A percentile compares a stretch with the other conserved stretches of the same genome.
Evolutionary conservation across 1,139 yeast genomes (phyloP).

Genomic region (Citeromyces siamensis): DNA sequence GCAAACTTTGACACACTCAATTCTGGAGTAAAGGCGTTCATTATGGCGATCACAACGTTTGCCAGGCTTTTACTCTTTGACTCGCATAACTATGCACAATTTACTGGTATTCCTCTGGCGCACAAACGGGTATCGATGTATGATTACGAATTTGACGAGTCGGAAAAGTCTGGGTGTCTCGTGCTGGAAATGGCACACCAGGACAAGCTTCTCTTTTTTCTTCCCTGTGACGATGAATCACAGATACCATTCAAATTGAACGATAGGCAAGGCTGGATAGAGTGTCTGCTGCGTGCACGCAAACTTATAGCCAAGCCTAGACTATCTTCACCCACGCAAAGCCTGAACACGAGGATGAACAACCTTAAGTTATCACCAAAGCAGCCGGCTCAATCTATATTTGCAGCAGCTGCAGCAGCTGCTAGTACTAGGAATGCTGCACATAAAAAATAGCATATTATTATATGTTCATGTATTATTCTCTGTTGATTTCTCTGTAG

Average conservation of each 20-base stretch:
- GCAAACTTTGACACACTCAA: constrained; percentile 24
- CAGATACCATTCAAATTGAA: constrained; percentile 26
- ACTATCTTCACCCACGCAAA: constrained; percentile 3
- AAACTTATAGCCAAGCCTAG: constrained; percentile 18
- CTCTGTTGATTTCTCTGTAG: background rate
- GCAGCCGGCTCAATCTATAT: constrained; percentile 7
- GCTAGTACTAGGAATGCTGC: constrained; percentile 8
- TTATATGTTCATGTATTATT: background rate
- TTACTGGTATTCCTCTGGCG: constrained; percentile 39
- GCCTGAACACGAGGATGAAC: constrained; percentile 5
- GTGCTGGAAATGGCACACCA: constrained; percentile 49
- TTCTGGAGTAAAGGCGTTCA: constrained; percentile 21
- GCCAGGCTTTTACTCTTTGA: constrained; percentile 24
- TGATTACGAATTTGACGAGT: constrained; percentile 61
- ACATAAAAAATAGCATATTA: background rate
- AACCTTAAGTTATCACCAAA: constrained; percentile 2
- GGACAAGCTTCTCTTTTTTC: constrained; percentile 47
- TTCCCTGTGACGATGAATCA: constrained; percentile 4
- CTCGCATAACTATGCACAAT: constrained; percentile 24
- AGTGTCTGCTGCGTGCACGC: constrained; percentile 33
- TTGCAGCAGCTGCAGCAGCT: constrained; percentile 11
- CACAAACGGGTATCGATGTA: constrained; percentile 62
- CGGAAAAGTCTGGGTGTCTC: constrained; percentile 42
- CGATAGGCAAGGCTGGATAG: constrained; percentile 29
- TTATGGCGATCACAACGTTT: constrained; percentile 22